Base-by-base conservation (phyloP, 192 early-diverging fungal species). In the Geranomyces michiganensis region DNA sequence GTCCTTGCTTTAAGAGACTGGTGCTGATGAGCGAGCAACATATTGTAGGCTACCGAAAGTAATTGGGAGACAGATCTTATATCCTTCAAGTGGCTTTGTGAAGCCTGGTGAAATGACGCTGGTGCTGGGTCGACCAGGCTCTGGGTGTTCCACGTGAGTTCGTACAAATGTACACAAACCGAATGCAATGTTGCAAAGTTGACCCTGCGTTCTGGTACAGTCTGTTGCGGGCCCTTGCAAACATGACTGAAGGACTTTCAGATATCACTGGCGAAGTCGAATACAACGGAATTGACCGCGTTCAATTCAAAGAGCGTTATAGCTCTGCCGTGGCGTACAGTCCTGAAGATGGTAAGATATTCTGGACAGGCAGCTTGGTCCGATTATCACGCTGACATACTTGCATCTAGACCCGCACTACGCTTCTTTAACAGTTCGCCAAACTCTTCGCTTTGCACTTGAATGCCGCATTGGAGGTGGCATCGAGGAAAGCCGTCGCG, bases 321-420 rank as follows among this genome's bases (percentile, higher is more conserved):
- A 87, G 89, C 67, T 90, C 89, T 48, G 89, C 92, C 65, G 86
- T 94, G 12, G 84, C 85, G 22, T 95, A 93, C 69, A 90, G 89
- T 70, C 84, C 89, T 75, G 93, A 95, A 82, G 90, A 91, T 72
- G 65, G 62, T 64, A 64, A 36, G 36, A 19, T n/a, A n/a, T n/a
- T n/a, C n/a, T n/a, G n/a, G n/a, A n/a, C n/a, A n/a, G n/a, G n/a
- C n/a, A n/a, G n/a, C n/a, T n/a, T n/a, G 36, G 36, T 10, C 10
- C 3, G 10, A 41, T 10, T 10, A 3, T 41, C 3, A 41, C 36
- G 36, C 36, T 41, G 51, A 9, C 14, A 27, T 27, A 24, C 15
- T n/a, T n/a, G n/a, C n/a, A n/a, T n/a, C n/a, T 55, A 64, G 92
- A 92, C 65, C 80, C 84, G 45, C 91, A 95, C 69, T 91, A 85